A percentile compares a stretch with the other conserved stretches of the same genome.
Conservation (phyloP, 73 alveolate species). For the Paramecium pentaurelia region DNA sequence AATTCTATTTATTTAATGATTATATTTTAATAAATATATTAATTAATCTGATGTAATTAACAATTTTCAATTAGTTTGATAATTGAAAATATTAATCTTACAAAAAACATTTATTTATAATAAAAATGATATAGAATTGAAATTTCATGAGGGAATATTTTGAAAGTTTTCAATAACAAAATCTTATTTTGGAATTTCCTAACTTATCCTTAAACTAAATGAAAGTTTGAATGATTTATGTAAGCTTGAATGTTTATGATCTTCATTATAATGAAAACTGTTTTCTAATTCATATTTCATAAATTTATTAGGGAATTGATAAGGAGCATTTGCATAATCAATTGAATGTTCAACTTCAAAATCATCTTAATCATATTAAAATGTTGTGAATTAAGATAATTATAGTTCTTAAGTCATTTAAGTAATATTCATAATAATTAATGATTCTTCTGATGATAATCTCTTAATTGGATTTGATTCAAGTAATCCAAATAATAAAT, state of each 20-base stretch:
- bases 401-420: too few relatives aligned
- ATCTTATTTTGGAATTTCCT: background rate
- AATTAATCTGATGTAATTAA: background rate
- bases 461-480: background rate
- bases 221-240: background rate
- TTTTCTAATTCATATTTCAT: background rate
- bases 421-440: background rate
- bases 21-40: too few relatives aligned
- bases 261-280: background rate
- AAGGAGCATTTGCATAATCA: background rate
- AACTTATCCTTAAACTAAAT: background rate
- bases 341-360: slow-evolving; percentile 13
- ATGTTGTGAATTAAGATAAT: background rate
- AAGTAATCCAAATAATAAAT: background rate
- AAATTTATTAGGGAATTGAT: background rate
- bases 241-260: background rate
- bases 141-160: background rate
- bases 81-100: background rate
- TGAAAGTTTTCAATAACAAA: background rate
- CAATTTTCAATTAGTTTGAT: background rate
- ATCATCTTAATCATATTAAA: background rate
- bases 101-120: background rate
- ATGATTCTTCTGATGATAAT: background rate
- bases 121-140: background rate
- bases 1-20: background rate